phyloP scores from a whole-genome alignment of 2,329 filamentous ascomycete genomes.

The Lachnum nothofagi region DNA sequence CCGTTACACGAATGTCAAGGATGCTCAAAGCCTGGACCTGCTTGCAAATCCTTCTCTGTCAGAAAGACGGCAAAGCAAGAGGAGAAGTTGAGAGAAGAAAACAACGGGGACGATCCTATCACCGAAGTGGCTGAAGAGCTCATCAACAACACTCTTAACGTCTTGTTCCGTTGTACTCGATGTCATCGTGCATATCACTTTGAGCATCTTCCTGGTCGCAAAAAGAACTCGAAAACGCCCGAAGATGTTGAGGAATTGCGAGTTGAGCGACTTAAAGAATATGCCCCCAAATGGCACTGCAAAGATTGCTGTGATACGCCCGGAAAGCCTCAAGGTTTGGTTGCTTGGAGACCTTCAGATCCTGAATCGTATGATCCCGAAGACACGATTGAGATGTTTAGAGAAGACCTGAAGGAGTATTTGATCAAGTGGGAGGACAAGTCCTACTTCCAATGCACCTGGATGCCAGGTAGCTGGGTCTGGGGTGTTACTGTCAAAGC shows the following conservation, averaged over 20 bases:
- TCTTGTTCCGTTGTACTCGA: slow-evolving; percentile 75
- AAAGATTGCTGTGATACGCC: slow-evolving; percentile 64
- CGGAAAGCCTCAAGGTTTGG: slow-evolving; percentile 67
- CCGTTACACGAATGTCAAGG: slow-evolving; percentile 65
- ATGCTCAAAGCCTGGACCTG: slow-evolving; percentile 59
- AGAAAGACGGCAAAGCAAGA: slow-evolving; percentile 74
- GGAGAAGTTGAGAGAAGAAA: slow-evolving; percentile 74
- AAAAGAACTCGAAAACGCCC: slow-evolving; percentile 32
- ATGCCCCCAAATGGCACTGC: slow-evolving; percentile 72
- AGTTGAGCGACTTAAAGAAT: slow-evolving; percentile 64
- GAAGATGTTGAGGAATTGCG: slow-evolving; percentile 46
- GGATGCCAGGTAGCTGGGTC: slow-evolving; percentile 88
- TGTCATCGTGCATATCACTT: slow-evolving; percentile 81
- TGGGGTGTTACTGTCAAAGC: slow-evolving; percentile 59
- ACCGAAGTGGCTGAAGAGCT: slow-evolving; percentile 55
- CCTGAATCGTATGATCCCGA: slow-evolving; percentile 50
- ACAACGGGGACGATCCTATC: slow-evolving; percentile 72
- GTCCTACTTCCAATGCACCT: slow-evolving; percentile 77
- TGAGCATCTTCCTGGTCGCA: slow-evolving; percentile 63
- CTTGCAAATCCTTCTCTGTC: slow-evolving; percentile 70
- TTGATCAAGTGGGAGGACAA: slow-evolving; percentile 78
- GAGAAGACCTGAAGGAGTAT: slow-evolving; percentile 82
- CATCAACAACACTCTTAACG: slow-evolving; percentile 68
- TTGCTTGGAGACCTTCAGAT: slow-evolving; percentile 78
- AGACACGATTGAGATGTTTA: slow-evolving; percentile 49